A percentile compares a stretch with the other conserved stretches of the same genome.
Evolutionary conservation across 306 rosid species (phyloP).

Genomic region (Pueraria montana): DNA sequence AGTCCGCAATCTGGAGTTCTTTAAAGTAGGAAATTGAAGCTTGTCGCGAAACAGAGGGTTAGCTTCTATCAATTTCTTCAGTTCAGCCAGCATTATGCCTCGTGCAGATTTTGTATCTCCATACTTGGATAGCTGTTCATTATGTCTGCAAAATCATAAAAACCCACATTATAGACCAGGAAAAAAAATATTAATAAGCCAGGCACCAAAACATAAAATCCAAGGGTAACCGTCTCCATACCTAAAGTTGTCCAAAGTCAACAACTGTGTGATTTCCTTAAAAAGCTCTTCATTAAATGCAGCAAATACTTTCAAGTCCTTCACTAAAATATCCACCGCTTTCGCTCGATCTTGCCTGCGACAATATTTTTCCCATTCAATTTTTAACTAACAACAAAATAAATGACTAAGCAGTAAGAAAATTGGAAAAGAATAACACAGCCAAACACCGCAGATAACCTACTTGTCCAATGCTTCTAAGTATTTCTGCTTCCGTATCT

Average conservation of each 20-base stretch:
- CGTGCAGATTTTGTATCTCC: conserved; percentile 99
- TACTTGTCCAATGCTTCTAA: conserved; percentile 98
- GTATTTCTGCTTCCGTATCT: conserved; percentile 98
- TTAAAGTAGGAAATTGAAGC: conserved; percentile 96
- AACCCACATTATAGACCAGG: conserved; percentile 13
- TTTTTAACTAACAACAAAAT: conserved; percentile 25
- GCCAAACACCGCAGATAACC: conserved; percentile 45
- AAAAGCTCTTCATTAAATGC: conserved; percentile 98
- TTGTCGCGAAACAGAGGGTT: conserved; percentile 98
- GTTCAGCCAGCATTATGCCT: conserved; percentile 97
- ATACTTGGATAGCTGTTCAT: conserved; percentile 97
- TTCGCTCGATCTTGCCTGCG: conserved; percentile 94
- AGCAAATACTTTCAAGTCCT: conserved; percentile 97
- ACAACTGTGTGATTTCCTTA: conserved; percentile 95
- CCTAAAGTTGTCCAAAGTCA: conserved; percentile 98
- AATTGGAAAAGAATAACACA: conserved; percentile 34
- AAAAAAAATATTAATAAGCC: neutral
- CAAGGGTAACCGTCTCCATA: conserved; percentile 50
- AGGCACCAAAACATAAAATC: conserved; percentile 29
- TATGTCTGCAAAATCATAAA: conserved; percentile 74
- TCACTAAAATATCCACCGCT: conserved; percentile 94
- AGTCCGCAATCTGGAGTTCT: conserved; percentile 95
- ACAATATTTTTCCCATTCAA: conserved; percentile 39
- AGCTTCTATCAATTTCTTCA: conserved; percentile 96
- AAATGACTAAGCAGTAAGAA: conserved; percentile 34